Evolutionary conservation across 805 yeast species (phyloP).

Genomic region (Debaryomyces prosopidis): DNA sequence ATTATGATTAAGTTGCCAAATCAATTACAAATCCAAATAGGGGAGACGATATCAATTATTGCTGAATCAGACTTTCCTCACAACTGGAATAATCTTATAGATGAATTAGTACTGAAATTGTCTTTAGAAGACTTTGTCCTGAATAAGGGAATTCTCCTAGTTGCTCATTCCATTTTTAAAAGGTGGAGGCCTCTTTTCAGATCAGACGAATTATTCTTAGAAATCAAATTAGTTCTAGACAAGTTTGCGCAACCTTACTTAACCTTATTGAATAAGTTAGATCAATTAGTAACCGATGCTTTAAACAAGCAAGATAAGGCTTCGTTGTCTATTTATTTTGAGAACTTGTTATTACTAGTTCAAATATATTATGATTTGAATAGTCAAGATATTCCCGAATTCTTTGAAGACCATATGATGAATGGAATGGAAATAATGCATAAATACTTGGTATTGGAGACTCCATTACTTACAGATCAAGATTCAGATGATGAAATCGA

Average conservation of each 20-base stretch:
- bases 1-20: conserved; percentile 82
- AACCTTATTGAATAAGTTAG: conserved; percentile 65
- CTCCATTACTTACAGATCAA: conserved; percentile 52
- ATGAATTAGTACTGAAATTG: conserved; percentile 68
- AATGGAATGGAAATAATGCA: conserved; percentile 79
- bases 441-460: conserved; percentile 68
- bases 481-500: conserved; percentile 72
- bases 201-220: conserved; percentile 84
- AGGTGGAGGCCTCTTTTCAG: conserved; percentile 96
- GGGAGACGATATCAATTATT: conserved; percentile 87
- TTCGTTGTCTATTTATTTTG: conserved; percentile 57
- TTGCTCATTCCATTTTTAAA: conserved; percentile 93
- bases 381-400: conserved; percentile 98
- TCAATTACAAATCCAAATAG: conserved; percentile 85
- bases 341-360: conserved; percentile 65
- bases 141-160: conserved; percentile 83
- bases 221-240: conserved; percentile 82
- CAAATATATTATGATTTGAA: conserved; percentile 91
- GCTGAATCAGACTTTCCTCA: conserved; percentile 97
- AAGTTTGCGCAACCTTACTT: conserved; percentile 82
- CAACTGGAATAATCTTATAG: conserved; percentile 77
- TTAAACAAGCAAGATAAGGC: conserved; percentile 46
- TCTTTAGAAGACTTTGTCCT: conserved; percentile 64
- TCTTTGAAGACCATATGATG: conserved; percentile 86
- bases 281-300: conserved; percentile 54